Evolutionary conservation across 371 early-diverging fungal species (phyloP).

Genomic region (Edhazardia aedis): DNA sequence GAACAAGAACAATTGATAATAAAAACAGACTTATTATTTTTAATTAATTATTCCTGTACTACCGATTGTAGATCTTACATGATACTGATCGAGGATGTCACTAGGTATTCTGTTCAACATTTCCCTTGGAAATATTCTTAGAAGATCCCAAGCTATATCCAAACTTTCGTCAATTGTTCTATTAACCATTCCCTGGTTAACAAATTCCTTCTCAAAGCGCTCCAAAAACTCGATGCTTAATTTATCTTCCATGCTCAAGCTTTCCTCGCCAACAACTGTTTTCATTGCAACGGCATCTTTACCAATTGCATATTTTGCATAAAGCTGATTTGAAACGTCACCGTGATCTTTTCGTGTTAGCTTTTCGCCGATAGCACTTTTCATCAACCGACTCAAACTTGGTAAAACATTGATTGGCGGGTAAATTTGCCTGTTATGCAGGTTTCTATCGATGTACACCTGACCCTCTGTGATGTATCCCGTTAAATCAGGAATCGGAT

Average conservation of each 20-base stretch:
- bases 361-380: constrained; percentile 95
- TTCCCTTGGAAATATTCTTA: constrained; percentile 97
- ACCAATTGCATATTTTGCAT: constrained; percentile 99
- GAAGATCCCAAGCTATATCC: constrained; percentile 88
- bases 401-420: constrained; percentile 99
- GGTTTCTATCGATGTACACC: constrained; percentile 93
- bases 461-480: constrained; percentile 99
- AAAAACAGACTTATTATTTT: too few species aligned
- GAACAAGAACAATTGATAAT: too few species aligned
- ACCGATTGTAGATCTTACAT: constrained; percentile 52
- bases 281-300: constrained; percentile 98
- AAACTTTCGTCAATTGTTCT: constrained; percentile 85
- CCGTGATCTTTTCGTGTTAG: constrained; percentile 96
- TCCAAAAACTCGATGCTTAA: constrained; percentile 89
- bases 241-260: constrained; percentile 87
- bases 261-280: constrained; percentile 99
- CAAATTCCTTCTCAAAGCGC: constrained; percentile 88
- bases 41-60: too few species aligned
- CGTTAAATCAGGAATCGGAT: constrained; percentile 99
- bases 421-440: constrained; percentile 96
- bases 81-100: constrained; percentile 73
- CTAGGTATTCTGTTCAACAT: constrained; percentile 95
- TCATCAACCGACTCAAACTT: constrained; percentile 95
- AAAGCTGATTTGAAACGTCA: constrained; percentile 97
- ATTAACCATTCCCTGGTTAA: constrained; percentile 76